phyloP scores from a whole-genome alignment of 2,329 filamentous ascomycete genomes.

The Aspergillus fructus region DNA sequence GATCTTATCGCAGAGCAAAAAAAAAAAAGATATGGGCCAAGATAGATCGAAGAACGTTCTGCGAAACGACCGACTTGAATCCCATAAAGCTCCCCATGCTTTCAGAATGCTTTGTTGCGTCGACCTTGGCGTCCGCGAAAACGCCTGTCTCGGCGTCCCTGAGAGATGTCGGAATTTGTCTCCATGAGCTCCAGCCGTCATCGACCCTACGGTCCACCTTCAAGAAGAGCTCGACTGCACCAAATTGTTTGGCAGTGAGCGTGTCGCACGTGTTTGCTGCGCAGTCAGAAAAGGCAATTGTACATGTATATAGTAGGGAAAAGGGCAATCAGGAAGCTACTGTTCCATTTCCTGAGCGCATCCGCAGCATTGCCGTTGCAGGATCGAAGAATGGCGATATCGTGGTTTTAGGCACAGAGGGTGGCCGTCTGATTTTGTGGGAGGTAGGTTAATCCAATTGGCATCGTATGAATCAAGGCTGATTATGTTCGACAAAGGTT shows the following conservation, averaged over 20 bases:
- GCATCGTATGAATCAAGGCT: background rate
- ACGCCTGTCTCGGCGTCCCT: conserved; percentile 49
- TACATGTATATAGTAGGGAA: conserved; percentile 85
- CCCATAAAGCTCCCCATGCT: conserved; percentile 41
- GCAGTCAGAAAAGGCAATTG: conserved; percentile 84
- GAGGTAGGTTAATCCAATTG: conserved; percentile 59
- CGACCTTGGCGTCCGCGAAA: conserved; percentile 43
- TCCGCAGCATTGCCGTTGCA: conserved; percentile 73
- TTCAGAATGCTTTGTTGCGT: conserved; percentile 49
- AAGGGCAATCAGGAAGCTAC: conserved; percentile 85
- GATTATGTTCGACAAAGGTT: conserved; percentile 27
- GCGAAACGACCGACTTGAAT: conserved; percentile 1
- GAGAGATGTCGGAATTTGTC: conserved; percentile 83
- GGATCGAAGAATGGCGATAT: conserved; percentile 61
- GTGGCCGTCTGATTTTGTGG: conserved; percentile 86
- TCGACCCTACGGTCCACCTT: conserved; percentile 73
- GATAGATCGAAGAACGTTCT: background rate
- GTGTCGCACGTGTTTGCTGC: conserved; percentile 85
- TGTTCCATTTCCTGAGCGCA: conserved; percentile 82
- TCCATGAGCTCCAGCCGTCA: conserved; percentile 77
- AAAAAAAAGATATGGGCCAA: conserved; percentile 9
- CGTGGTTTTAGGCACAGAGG: conserved; percentile 76
- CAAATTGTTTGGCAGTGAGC: conserved; percentile 77
- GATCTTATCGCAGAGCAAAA: conserved; percentile 21
- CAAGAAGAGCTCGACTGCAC: conserved; percentile 86